Conservation (phyloP, 1,284 basidiomycete species). For the Fomitopsis schrenkii region DNA sequence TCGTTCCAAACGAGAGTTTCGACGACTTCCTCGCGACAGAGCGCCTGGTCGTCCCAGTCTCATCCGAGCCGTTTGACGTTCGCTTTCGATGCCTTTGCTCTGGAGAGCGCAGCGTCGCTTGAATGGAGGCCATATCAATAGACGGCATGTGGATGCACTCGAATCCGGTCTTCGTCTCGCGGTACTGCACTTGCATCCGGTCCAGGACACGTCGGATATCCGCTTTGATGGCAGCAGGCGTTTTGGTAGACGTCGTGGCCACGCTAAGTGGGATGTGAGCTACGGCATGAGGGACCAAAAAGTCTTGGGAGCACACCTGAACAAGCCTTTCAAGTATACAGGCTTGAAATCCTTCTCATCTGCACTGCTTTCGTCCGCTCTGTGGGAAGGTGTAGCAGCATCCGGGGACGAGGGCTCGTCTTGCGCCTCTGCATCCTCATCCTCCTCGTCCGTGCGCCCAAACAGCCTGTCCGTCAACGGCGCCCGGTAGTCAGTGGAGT, state of each 20-base stretch:
- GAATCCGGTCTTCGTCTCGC: conserved; percentile 88
- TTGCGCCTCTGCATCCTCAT: conserved; percentile 37
- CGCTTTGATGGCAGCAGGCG: conserved; percentile 74
- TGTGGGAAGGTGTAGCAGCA: conserved; percentile 22
- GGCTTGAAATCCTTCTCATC: conserved; percentile 78
- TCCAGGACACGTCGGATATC: conserved; percentile 89
- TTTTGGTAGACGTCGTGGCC: conserved; percentile 91
- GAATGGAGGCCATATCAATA: conserved; percentile 80
- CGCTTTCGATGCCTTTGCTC: conserved; percentile 43
- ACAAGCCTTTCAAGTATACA: conserved; percentile 85
- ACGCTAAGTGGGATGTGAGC: conserved; percentile 48
- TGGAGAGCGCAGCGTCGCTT: conserved; percentile 24
- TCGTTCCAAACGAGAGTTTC: conserved; percentile 65
- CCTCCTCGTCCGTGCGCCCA: conserved; percentile 45
- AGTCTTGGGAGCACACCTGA: conserved; percentile 54
- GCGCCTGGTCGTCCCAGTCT: conserved; percentile 43
- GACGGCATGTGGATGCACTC: conserved; percentile 95
- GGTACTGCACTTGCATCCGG: conserved; percentile 91
- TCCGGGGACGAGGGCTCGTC: conserved; percentile 23
- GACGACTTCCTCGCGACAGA: conserved; percentile 70
- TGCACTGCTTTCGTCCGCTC: conserved; percentile 31
- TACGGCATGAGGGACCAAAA: conserved; percentile 1
- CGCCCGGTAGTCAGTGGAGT: conserved; percentile 34
- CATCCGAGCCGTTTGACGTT: conserved; percentile 45
- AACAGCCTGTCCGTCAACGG: conserved; percentile 48